Percentiles rank a stretch among this genome's conserved stretches.
phyloP scores from a whole-genome alignment of 495 filamentous ascomycete genomes.

The Penicillium coprophilum region DNA sequence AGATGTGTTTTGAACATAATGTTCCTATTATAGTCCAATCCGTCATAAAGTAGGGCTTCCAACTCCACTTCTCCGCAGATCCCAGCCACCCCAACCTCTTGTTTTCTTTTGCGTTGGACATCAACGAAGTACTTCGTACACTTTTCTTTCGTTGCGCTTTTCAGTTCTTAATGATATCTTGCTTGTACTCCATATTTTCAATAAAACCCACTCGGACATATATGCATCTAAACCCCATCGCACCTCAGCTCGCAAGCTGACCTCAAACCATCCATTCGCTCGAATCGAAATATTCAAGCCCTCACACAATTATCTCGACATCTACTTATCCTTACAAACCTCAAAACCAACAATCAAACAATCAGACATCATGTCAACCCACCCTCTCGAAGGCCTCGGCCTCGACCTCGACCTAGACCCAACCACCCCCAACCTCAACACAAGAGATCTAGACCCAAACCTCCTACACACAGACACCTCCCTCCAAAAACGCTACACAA shows the following conservation, averaged over 20 bases:
- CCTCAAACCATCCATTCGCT: not conserved
- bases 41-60: not conserved
- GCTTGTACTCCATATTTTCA: not conserved
- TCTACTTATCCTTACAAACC: not conserved
- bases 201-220: not conserved
- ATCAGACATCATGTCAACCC: not conserved
- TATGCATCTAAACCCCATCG: not conserved
- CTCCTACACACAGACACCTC: constrained; percentile 1
- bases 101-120: not conserved
- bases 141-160: not conserved
- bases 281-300: not conserved
- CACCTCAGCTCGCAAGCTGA: not conserved
- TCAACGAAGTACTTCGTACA: not conserved
- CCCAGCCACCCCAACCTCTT: constrained; percentile 13
- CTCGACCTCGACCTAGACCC: constrained; percentile 2
- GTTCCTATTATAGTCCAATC: no score
- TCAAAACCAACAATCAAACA: not conserved
- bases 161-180: not conserved
- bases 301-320: not conserved
- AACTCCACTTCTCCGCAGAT: constrained; percentile 15
- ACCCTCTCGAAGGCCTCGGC: not conserved
- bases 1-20: not conserved
- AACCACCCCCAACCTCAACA: not conserved
- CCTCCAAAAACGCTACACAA: constrained; percentile 30
- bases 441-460: not conserved